Conservation (phyloP, 495 filamentous ascomycete genomes). For the Jackrogersella multiformis region DNA sequence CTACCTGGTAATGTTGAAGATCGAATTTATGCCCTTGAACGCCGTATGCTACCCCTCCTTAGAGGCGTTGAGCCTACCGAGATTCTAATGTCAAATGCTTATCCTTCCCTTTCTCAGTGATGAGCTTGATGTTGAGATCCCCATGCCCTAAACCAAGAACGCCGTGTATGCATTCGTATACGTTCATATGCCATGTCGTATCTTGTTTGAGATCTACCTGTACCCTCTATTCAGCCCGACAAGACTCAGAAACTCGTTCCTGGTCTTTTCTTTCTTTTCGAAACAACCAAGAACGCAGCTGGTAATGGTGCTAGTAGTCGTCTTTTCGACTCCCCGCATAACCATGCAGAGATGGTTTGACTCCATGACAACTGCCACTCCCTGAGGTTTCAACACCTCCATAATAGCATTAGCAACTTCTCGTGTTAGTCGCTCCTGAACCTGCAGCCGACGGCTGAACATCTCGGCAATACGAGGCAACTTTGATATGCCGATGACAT, state of each 20-base stretch:
- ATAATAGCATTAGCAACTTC: slow-evolving; percentile 94
- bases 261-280: slow-evolving; percentile 88
- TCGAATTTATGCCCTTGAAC: slow-evolving; percentile 13
- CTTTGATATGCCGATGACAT: slow-evolving; percentile 93
- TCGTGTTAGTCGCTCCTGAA: slow-evolving; percentile 94
- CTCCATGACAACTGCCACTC: slow-evolving; percentile 97
- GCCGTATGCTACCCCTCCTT: slow-evolving; percentile 9
- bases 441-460: slow-evolving; percentile 92
- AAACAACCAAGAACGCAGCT: slow-evolving; percentile 97
- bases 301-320: slow-evolving; percentile 84
- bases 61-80: slow-evolving; percentile 33
- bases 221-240: slow-evolving; percentile 68
- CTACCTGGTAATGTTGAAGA: slow-evolving; percentile 38
- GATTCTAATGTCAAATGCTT: slow-evolving; percentile 22
- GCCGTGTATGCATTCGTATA: slow-evolving; percentile 26
- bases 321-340: slow-evolving; percentile 93
- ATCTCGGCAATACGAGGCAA: slow-evolving; percentile 95
- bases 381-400: slow-evolving; percentile 91
- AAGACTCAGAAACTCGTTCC: slow-evolving; percentile 91
- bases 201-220: slow-evolving; percentile 14
- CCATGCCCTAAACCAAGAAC: slow-evolving; percentile 34
- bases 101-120: slow-evolving; percentile 19
- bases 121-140: slow-evolving; percentile 48
- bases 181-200: neutral
- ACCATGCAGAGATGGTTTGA: slow-evolving; percentile 99